A percentile compares a stretch with the other conserved stretches of the same genome.
These are phyloP conservation scores for Lophiostoma macrostomum DNA, from an alignment of 495 filamentous ascomycete genomes.

Conservation along the genomic window DNA sequence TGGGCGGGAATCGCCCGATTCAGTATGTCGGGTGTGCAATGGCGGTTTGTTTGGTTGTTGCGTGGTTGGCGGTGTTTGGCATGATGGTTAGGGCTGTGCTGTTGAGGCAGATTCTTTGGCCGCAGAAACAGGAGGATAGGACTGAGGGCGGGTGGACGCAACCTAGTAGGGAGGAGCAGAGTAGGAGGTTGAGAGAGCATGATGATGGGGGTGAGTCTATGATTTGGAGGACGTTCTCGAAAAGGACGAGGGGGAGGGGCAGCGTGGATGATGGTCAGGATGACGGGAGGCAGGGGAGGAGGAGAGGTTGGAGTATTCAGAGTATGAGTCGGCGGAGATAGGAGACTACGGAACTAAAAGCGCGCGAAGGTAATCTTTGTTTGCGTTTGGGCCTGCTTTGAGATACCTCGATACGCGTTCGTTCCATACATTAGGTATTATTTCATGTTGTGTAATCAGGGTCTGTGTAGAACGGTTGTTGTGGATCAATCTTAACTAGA, in stretches of 20 bases:
- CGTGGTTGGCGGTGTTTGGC: slow-evolving; percentile 66
- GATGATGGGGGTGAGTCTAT: slow-evolving; percentile 11
- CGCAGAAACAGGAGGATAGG: slow-evolving; percentile 64
- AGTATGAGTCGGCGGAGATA: no score
- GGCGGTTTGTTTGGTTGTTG: slow-evolving; percentile 58
- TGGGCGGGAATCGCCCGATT: slow-evolving; percentile 42
- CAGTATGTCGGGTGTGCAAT: slow-evolving; percentile 66
- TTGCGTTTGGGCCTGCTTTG: no score
- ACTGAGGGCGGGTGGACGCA: slow-evolving; percentile 56
- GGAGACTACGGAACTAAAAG: no score
- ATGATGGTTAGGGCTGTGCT: slow-evolving; percentile 70
- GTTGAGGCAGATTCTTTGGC: slow-evolving; percentile 65
- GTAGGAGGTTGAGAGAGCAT: slow-evolving; percentile 6
- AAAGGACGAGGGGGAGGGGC: neutral
- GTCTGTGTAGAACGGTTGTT: no score
- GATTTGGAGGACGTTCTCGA: neutral
- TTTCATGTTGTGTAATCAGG: no score
- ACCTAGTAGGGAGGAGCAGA: slow-evolving; percentile 23
- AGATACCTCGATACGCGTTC: no score
- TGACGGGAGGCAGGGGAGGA: no score
- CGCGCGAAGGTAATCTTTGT: no score
- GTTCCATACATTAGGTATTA: no score
- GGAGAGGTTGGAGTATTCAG: no score
- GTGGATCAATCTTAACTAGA: no score
- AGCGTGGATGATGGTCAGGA: no score